Percentiles rank a stretch among this genome's conserved stretches.
phyloP scores from a whole-genome alignment of 2,329 filamentous ascomycete genomes.

The Aspergillus intermedius region DNA sequence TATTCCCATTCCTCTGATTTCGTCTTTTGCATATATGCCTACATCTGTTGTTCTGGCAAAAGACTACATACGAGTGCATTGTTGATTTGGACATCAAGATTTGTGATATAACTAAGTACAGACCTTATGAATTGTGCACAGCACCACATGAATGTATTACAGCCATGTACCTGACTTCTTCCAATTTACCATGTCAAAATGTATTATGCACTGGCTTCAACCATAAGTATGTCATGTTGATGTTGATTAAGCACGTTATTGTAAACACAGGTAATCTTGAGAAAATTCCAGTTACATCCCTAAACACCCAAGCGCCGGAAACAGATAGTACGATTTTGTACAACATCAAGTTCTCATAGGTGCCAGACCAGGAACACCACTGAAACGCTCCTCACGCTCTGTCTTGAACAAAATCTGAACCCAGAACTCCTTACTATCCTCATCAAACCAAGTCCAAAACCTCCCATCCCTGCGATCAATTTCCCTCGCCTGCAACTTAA shows the following conservation, averaged over 20 bases:
- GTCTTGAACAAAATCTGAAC: slow-evolving; percentile 98
- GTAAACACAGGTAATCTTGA: background rate
- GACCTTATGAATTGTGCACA: background rate
- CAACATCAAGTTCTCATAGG: slow-evolving; percentile 33
- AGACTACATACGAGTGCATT: slow-evolving; percentile 11
- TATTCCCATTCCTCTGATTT: slow-evolving; percentile 14
- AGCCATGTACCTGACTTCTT: no score
- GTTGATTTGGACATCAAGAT: slow-evolving; percentile 4
- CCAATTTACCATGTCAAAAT: no score
- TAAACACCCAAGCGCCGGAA: background rate
- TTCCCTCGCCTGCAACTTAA: slow-evolving; percentile 91
- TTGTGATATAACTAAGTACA: slow-evolving; percentile 4
- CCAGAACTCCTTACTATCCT: slow-evolving; percentile 95
- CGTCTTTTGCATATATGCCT: slow-evolving; percentile 15
- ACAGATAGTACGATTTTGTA: background rate
- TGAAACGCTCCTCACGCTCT: slow-evolving; percentile 86
- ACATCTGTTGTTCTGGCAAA: slow-evolving; percentile 9
- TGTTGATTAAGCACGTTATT: no score
- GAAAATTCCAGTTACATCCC: background rate
- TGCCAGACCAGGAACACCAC: slow-evolving; percentile 59
- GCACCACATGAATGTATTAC: no score
- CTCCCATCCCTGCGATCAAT: slow-evolving; percentile 81
- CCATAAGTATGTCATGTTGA: no score
- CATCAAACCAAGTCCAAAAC: slow-evolving; percentile 93
- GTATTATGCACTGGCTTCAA: no score